These are phyloP conservation scores for Planoprotostelium fungivorum DNA, from an alignment of 78 protist genomes.

Conservation along the genomic window DNA sequence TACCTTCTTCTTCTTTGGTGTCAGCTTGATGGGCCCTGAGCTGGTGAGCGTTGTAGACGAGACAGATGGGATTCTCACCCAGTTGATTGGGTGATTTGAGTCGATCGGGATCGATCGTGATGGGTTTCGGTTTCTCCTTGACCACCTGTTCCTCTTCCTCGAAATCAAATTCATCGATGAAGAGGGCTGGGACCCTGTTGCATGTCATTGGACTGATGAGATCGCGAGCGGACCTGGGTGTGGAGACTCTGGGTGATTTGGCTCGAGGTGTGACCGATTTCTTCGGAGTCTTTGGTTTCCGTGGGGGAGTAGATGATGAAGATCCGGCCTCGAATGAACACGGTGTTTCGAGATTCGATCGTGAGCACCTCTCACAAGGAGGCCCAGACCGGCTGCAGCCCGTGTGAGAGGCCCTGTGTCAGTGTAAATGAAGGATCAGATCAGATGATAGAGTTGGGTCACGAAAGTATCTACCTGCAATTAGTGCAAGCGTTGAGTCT, in stretches of 20 bases:
- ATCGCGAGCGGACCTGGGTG: too few relatives aligned
- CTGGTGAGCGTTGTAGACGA: not conserved
- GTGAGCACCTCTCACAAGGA: not conserved
- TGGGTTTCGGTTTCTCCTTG: too few relatives aligned
- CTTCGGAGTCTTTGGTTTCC: not conserved
- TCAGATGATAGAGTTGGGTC: not conserved
- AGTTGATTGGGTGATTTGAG: too few relatives aligned
- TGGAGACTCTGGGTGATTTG: too few relatives aligned
- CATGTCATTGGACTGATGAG: too few relatives aligned
- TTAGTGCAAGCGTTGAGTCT: not conserved
- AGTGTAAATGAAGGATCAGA: not conserved
- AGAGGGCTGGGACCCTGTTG: too few relatives aligned
- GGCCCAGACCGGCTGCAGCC: not conserved
- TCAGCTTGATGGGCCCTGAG: not conserved
- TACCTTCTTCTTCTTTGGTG: not conserved
- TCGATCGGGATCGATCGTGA: too few relatives aligned
- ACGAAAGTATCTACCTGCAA: not conserved
- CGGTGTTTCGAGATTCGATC: not conserved
- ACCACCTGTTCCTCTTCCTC: too few relatives aligned
- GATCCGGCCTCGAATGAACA: not conserved
- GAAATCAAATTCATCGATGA: too few relatives aligned
- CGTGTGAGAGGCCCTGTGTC: not conserved
- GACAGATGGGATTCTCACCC: too few relatives aligned
- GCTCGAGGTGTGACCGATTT: too few relatives aligned
- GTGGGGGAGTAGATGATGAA: not conserved